Evolutionary conservation across 495 filamentous ascomycete species (phyloP).

Genomic region (Trichoderma asperelloides): DNA sequence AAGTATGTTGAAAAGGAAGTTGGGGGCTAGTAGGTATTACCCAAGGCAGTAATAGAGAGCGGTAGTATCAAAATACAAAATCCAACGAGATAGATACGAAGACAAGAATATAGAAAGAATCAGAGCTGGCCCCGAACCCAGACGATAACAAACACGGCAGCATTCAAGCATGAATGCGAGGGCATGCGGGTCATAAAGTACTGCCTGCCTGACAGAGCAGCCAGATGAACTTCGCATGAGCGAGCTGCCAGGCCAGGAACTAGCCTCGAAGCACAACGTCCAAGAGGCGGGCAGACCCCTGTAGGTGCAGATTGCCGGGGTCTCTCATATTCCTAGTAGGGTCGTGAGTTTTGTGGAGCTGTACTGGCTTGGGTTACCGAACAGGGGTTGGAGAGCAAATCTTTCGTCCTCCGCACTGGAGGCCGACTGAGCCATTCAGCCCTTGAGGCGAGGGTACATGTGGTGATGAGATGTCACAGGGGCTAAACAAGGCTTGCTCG

Average conservation of each 20-base stretch:
- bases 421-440: neutral
- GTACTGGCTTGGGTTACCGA: neutral
- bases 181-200: constrained; percentile 8
- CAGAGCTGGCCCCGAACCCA: neutral
- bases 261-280: constrained; percentile 5
- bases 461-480: constrained; percentile 7
- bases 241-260: neutral
- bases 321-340: constrained; percentile 2
- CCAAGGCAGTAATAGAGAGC: neutral
- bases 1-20: neutral
- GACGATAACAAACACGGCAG: neutral
- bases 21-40: neutral
- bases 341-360: constrained; percentile 5
- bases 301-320: neutral
- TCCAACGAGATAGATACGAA: neutral
- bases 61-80: neutral
- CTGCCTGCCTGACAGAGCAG: neutral
- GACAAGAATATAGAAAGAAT: neutral
- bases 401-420: constrained; percentile 2
- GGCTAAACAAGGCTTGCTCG: neutral
- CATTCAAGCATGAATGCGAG: neutral
- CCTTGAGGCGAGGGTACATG: neutral
- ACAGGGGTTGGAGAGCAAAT: neutral
- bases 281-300: neutral
- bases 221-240: neutral